phyloP scores from a whole-genome alignment of 2,329 filamentous ascomycete species.

The Colletotrichum orchidophilum region DNA sequence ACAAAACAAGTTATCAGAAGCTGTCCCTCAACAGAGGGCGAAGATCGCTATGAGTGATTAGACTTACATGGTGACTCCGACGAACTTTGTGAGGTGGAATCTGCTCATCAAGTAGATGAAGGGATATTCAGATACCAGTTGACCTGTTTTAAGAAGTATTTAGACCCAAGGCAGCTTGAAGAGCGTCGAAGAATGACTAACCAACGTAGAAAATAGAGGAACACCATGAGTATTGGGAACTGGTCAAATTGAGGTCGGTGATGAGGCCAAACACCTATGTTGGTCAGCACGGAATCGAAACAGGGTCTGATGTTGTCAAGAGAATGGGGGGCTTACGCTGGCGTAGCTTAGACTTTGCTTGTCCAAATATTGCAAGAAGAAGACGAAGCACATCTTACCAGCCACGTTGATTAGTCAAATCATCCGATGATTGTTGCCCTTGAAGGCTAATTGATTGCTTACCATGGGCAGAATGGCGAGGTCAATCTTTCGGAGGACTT shows the following conservation, averaged over 20 bases:
- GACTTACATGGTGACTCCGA: slow-evolving; percentile 55
- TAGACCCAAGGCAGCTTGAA: rapidly evolving
- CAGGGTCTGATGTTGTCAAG: background rate
- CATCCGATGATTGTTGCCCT: background rate
- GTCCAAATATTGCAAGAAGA: slow-evolving; percentile 56
- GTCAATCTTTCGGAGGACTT: slow-evolving; percentile 46
- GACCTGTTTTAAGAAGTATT: slow-evolving; percentile 36
- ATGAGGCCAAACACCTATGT: slow-evolving; percentile 54
- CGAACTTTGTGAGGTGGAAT: slow-evolving; percentile 59
- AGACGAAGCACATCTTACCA: slow-evolving; percentile 50
- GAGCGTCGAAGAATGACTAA: slow-evolving; percentile 41
- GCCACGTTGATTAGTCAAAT: background rate
- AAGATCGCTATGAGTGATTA: background rate
- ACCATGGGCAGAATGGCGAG: slow-evolving; percentile 43
- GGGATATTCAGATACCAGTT: slow-evolving; percentile 58
- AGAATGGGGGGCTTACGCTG: slow-evolving; percentile 30
- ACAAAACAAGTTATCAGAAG: background rate
- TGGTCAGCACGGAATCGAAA: background rate
- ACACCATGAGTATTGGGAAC: slow-evolving; percentile 59
- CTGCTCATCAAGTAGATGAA: slow-evolving; percentile 61
- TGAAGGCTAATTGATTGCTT: background rate
- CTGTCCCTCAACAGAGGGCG: background rate
- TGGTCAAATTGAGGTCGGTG: slow-evolving; percentile 54
- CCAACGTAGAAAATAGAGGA: slow-evolving; percentile 44
- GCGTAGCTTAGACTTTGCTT: slow-evolving; percentile 62